Evolutionary conservation across 2,329 filamentous ascomycete genomes (phyloP).

Genomic region (Scedosporium boydii): DNA sequence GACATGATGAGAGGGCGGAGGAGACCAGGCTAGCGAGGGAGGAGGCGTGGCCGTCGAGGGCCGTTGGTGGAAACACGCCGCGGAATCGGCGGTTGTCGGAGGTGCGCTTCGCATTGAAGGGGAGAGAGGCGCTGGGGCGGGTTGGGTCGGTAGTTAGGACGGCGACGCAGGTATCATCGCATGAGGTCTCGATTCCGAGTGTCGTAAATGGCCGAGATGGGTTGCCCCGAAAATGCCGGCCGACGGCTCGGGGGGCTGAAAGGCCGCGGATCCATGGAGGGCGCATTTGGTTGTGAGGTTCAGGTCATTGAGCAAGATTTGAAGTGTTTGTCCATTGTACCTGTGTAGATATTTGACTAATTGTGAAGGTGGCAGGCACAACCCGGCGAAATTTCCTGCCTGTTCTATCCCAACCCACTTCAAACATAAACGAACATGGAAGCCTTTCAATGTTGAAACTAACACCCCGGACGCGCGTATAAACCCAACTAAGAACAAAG

Average conservation of each 20-base stretch:
- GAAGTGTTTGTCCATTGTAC: too few relatives aligned
- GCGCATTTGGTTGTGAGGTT: background rate
- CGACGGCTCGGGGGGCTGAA: background rate
- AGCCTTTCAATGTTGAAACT: too few relatives aligned
- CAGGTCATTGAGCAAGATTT: background rate
- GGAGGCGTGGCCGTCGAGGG: conserved; percentile 66
- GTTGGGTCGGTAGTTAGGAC: conserved; percentile 38
- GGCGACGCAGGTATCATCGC: conserved; percentile 89
- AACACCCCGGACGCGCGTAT: too few relatives aligned
- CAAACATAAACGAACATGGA: too few relatives aligned
- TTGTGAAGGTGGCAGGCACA: background rate
- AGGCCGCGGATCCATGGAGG: background rate
- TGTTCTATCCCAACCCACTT: too few relatives aligned
- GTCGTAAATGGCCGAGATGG: conserved; percentile 33
- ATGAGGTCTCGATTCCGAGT: conserved; percentile 74
- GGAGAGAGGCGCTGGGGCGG: conserved; percentile 40
- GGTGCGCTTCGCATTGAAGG: conserved; percentile 74
- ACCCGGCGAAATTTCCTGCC: background rate
- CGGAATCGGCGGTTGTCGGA: conserved; percentile 65
- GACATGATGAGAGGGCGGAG: conserved; percentile 17
- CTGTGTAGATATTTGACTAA: too few relatives aligned
- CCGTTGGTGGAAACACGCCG: conserved; percentile 71
- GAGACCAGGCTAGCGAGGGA: conserved; percentile 58
- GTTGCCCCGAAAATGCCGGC: background rate
- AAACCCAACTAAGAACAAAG: too few relatives aligned